Conservation (phyloP, 768 basidiomycete genomes). For the Boletus patriciae region DNA sequence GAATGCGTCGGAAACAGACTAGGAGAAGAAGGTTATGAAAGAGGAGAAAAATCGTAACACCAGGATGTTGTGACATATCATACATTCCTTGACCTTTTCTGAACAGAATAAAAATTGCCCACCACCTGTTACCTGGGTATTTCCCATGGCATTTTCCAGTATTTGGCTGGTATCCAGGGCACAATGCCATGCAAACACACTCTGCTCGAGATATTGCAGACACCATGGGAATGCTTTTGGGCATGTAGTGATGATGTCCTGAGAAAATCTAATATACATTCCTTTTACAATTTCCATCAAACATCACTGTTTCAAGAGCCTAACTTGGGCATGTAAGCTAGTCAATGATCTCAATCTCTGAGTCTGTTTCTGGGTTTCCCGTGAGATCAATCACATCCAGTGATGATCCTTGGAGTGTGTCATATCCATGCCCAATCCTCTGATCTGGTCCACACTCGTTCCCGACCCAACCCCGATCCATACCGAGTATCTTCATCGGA, state of each 20-base stretch:
- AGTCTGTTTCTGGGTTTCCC: too few relatives aligned
- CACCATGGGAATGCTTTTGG: not conserved
- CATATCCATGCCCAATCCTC: too few relatives aligned
- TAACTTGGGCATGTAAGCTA: slow-evolving; percentile 1
- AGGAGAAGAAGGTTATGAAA: too few relatives aligned
- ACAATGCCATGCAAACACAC: not conserved
- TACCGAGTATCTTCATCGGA: too few relatives aligned
- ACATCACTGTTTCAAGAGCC: not conserved
- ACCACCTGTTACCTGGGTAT: not conserved
- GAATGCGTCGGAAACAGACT: too few relatives aligned
- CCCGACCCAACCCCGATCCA: too few relatives aligned
- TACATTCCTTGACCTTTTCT: not conserved
- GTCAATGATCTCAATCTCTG: too few relatives aligned
- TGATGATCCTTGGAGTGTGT: too few relatives aligned
- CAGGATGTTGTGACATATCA: too few relatives aligned
- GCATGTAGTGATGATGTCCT: not conserved
- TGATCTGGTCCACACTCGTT: too few relatives aligned
- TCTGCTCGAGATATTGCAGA: not conserved
- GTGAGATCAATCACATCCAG: too few relatives aligned
- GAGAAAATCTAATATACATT: not conserved
- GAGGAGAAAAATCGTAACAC: too few relatives aligned
- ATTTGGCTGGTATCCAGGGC: not conserved
- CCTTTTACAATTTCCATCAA: not conserved
- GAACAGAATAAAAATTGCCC: not conserved
- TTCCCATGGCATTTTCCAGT: not conserved